phyloP scores from a whole-genome alignment of 2,329 filamentous ascomycete genomes.

The Pseudocercospora vitis region DNA sequence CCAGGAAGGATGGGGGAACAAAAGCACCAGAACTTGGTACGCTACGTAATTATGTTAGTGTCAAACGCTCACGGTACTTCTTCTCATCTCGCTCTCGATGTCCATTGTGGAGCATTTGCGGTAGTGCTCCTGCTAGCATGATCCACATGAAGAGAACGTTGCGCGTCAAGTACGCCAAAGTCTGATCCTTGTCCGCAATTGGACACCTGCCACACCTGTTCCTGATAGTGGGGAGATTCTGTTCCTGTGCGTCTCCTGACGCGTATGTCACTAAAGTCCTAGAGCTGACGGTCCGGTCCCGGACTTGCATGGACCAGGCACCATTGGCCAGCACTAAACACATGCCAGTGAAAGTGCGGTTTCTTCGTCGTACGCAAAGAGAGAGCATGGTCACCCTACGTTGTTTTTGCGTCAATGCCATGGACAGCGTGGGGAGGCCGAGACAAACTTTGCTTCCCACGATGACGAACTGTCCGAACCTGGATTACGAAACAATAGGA shows the following conservation, averaged over 20 bases:
- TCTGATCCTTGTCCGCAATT: background rate
- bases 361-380: no score
- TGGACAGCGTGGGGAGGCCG: no score
- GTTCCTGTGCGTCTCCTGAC: background rate
- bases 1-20: background rate
- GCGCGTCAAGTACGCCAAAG: background rate
- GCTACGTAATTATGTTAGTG: conserved; percentile 28
- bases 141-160: background rate
- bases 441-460: no score
- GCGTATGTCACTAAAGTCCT: background rate
- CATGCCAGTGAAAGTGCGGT: no score
- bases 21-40: conserved; percentile 7
- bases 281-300: background rate
- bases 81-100: background rate
- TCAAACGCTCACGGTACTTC: conserved; percentile 21
- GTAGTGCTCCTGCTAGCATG: background rate
- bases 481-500: no score
- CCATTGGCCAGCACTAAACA: no score
- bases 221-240: conserved; percentile 1
- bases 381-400: no score
- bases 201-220: conserved; percentile 1
- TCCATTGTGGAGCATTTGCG: background rate
- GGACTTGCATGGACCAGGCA: no score
- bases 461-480: no score
- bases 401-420: no score